Percentiles rank a stretch among this genome's conserved stretches.
Conservation (phyloP, 768 basidiomycete species). For the Pulveroboletus sp. region DNA sequence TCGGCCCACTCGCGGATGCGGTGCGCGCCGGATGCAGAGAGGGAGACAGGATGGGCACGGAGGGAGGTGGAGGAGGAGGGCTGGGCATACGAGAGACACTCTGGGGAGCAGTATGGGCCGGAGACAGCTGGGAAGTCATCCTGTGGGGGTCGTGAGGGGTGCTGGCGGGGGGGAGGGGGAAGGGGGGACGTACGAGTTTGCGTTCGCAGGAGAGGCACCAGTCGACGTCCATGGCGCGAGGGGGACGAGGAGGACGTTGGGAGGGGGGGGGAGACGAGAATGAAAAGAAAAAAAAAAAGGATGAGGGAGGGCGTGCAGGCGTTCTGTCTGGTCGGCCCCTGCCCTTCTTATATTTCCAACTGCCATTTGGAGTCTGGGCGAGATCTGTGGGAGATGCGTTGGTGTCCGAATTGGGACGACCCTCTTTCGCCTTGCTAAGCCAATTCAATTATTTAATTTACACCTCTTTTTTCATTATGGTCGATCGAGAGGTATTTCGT, state of each 20-base stretch:
- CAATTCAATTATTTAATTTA: slow-evolving; percentile 34
- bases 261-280: background rate
- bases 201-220: slow-evolving; percentile 68
- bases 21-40: slow-evolving; percentile 1
- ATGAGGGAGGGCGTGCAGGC: slow-evolving; percentile 13
- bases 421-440: slow-evolving; percentile 13
- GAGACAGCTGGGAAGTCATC: slow-evolving; percentile 26
- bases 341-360: slow-evolving; percentile 27
- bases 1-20: slow-evolving; percentile 29
- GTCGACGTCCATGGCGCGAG: slow-evolving; percentile 52
- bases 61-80: slow-evolving; percentile 30
- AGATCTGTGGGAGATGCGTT: slow-evolving; percentile 22
- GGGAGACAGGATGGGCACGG: background rate
- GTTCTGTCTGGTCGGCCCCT: no score
- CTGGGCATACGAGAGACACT: slow-evolving; percentile 35
- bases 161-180: background rate
- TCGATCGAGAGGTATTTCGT: slow-evolving; percentile 28
- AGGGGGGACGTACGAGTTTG: slow-evolving; percentile 43
- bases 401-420: slow-evolving; percentile 13
- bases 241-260: background rate
- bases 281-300: slow-evolving; percentile 13
- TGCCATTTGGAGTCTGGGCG: slow-evolving; percentile 17
- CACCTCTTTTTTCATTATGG: slow-evolving; percentile 28
- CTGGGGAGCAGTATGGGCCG: slow-evolving; percentile 53
- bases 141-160: slow-evolving; percentile 9